Evolutionary conservation across 192 early-diverging fungal genomes (phyloP), one percentile per base, ranked within the genome.

Genomic region (Piromyces finnis): DNA sequence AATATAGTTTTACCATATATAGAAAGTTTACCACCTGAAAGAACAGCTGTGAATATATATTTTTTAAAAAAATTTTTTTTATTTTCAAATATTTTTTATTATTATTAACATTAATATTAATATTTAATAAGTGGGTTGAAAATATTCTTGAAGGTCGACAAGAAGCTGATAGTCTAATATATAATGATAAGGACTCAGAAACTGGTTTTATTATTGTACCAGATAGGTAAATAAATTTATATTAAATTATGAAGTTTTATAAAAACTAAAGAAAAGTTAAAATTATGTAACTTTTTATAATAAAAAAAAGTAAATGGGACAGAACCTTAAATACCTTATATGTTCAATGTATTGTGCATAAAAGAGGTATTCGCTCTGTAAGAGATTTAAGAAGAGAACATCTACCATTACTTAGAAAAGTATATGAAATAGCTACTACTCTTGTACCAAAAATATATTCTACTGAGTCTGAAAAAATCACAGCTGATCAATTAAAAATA

Each of bases 171-270:
- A 89, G 86, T 78, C 87, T 95, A 32, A 77, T 95, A 22, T 87
- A 87, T 77, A 89, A 89, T 29, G 90, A 89, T 82, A 81, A 84
- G 14, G 88, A 91, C 37, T 85, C 85, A 4, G 84, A 88, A 39
- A 86, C 79, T 22, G 94, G 94, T 22, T 95, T 95, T 85, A 82
- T 95, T 29, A 82, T 95, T 6, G 82, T 93, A 29, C 94, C 94
- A 3, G 94, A 95, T 79, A 90, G 91, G 91, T 88, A 86, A 84
- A 78, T 22, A 35, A 7, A 35, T 35, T 3, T 7, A 35, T 35
- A 35, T 35, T 35, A 35, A 7, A 35, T 35, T 35, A 35, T 35
- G 12, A 7, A 35, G 3, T 12, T 35, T 7, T 35, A 35, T 35
- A 35, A 35, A 7, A 35, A n/a, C n/a, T n/a, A n/a, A n/a, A n/a